Percentiles rank a stretch among this genome's conserved stretches.
Conservation (phyloP, 345 rosid species). For the Salix udensis region DNA sequence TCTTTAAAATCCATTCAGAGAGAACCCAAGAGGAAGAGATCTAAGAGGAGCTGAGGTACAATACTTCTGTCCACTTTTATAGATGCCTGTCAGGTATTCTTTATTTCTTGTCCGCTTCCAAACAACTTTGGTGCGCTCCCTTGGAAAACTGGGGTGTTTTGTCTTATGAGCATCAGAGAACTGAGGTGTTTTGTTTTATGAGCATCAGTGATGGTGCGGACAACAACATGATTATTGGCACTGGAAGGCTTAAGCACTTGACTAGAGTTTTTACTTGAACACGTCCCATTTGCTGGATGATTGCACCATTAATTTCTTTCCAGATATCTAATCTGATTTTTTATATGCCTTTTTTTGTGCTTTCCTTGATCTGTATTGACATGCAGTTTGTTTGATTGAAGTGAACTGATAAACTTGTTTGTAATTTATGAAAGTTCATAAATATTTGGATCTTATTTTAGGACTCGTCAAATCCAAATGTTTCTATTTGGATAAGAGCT, state of each 20-base stretch:
- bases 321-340: too few relatives aligned
- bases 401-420: not conserved
- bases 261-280: not conserved
- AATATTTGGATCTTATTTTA: not conserved
- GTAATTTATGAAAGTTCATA: not conserved
- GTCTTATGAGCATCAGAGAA: not conserved
- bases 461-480: not conserved
- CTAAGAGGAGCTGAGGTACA: constrained; percentile 17
- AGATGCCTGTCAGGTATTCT: not conserved
- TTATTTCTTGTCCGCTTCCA: not conserved
- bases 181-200: not conserved
- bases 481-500: not conserved
- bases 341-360: too few relatives aligned
- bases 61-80: not conserved
- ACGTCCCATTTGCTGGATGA: too few relatives aligned
- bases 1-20: too few relatives aligned
- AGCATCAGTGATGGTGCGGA: not conserved
- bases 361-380: too few relatives aligned
- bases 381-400: too few relatives aligned
- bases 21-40: constrained; percentile 20
- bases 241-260: not conserved
- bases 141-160: not conserved
- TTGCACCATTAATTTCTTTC: too few relatives aligned
- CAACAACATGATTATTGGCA: not conserved
- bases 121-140: not conserved